These are phyloP conservation scores for Hamamelis virginiana DNA, from an alignment of 164 flowering plant species.

Conservation along the genomic window DNA sequence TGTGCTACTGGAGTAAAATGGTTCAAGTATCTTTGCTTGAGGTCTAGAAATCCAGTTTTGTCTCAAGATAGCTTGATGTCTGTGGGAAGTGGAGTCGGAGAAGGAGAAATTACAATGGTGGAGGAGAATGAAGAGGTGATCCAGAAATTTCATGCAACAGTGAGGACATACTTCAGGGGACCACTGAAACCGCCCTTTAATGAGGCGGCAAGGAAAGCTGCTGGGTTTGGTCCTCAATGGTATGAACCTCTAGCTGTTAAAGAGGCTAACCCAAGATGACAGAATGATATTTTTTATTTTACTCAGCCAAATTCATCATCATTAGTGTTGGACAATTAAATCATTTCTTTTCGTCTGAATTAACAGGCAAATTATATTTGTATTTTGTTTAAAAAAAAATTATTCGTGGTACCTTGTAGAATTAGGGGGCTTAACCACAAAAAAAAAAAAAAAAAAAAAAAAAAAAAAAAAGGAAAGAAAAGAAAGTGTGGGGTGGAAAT, in stretches of 20 bases:
- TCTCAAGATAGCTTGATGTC: slow-evolving; percentile 9
- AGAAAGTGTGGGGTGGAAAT: too few relatives aligned
- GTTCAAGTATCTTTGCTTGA: slow-evolving; percentile 77
- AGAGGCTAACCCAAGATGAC: slow-evolving; percentile 20
- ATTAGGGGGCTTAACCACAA: too few relatives aligned
- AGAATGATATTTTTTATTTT: not conserved
- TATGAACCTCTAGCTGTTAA: slow-evolving; percentile 86
- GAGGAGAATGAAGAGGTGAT: slow-evolving; percentile 50
- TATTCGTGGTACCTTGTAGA: too few relatives aligned
- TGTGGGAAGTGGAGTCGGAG: slow-evolving; percentile 8
- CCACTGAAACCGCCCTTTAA: slow-evolving; percentile 94
- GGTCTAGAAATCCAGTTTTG: slow-evolving; percentile 26
- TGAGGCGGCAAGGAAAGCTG: slow-evolving; percentile 75
- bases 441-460: too few relatives aligned
- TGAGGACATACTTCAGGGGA: slow-evolving; percentile 74
- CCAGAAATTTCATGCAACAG: slow-evolving; percentile 61
- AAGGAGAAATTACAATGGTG: slow-evolving; percentile 5
- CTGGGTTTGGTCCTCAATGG: slow-evolving; percentile 90
- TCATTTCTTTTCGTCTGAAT: too few relatives aligned
- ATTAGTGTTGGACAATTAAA: too few relatives aligned
- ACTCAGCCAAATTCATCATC: too few relatives aligned
- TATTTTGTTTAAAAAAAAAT: too few relatives aligned
- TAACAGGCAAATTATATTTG: too few relatives aligned
- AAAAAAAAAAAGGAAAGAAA: too few relatives aligned
- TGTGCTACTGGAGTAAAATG: slow-evolving; percentile 96